phyloP scores from a whole-genome alignment of 2,329 filamentous ascomycete species.

The Stachybotrys chlorohalonatus region DNA sequence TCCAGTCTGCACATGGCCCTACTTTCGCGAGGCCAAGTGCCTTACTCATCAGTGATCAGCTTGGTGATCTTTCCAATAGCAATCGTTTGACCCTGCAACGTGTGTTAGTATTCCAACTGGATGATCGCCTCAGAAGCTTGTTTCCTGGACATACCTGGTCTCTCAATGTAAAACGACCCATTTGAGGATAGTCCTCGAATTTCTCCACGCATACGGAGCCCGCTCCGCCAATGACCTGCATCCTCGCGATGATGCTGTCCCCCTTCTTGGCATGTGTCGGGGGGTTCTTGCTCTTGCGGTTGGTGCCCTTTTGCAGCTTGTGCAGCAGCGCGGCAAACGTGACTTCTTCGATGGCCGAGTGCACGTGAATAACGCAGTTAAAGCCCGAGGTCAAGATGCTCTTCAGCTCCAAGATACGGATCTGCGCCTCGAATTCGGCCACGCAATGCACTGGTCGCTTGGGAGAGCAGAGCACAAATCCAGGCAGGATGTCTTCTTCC shows the following conservation, averaged over 20 bases:
- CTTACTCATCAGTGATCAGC: conserved; percentile 44
- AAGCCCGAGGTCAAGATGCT: conserved; percentile 89
- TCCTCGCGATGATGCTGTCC: conserved; percentile 79
- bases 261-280: conserved; percentile 82
- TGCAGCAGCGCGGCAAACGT: conserved; percentile 83
- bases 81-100: conserved; percentile 83
- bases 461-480: conserved; percentile 91
- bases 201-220: conserved; percentile 86
- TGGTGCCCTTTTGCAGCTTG: conserved; percentile 91
- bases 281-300: conserved; percentile 83
- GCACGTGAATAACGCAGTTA: conserved; percentile 96
- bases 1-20: too few relatives aligned
- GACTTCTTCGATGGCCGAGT: conserved; percentile 95
- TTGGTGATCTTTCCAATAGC: conserved; percentile 99
- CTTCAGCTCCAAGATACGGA: conserved; percentile 90
- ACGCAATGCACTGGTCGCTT: conserved; percentile 93
- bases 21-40: not conserved
- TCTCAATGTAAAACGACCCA: conserved; percentile 82
- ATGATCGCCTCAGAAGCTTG: not conserved
- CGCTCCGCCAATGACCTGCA: conserved; percentile 79
- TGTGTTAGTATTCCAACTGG: conserved; percentile 13
- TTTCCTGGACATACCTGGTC: conserved; percentile 58
- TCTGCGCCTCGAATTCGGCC: conserved; percentile 85
- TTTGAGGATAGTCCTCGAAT: conserved; percentile 93
- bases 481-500: conserved; percentile 92